A percentile compares a stretch with the other conserved stretches of the same genome.
Conservation (phyloP, 140 eudicot genomes). For the Stevia rebaudiana region DNA sequence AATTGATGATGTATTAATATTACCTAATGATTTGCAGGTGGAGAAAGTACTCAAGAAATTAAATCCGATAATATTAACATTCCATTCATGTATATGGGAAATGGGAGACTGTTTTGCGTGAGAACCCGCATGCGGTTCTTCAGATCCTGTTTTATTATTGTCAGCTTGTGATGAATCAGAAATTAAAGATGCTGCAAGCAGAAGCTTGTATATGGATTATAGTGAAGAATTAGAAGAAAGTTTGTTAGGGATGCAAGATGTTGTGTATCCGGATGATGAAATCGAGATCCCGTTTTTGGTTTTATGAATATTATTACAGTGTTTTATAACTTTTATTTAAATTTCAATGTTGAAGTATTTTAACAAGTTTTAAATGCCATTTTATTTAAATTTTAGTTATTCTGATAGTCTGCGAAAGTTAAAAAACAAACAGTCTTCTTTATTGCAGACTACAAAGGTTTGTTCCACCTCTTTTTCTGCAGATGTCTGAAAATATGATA, state of each 20-base stretch:
- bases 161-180: constrained; percentile 50
- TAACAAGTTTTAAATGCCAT: no score
- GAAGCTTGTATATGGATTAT: constrained; percentile 48
- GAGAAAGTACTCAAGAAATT: constrained; percentile 40
- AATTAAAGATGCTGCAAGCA: constrained; percentile 22
- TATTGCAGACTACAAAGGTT: no score
- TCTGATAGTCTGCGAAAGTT: no score
- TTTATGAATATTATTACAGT: no score
- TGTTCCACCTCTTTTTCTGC: no score
- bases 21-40: constrained; percentile 55
- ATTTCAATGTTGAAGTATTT: no score
- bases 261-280: constrained; percentile 43
- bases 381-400: no score
- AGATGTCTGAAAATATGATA: no score
- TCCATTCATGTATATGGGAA: constrained; percentile 76
- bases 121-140: constrained; percentile 60
- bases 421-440: no score
- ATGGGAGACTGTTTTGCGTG: constrained; percentile 49
- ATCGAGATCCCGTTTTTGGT: constrained; percentile 35
- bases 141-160: constrained; percentile 60
- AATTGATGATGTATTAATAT: no score
- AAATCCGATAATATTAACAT: constrained; percentile 64
- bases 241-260: constrained; percentile 51
- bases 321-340: no score
- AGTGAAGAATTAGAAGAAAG: constrained; percentile 44